Conservation (phyloP, 805 yeast genomes). For the Ogataea zsoltii region DNA sequence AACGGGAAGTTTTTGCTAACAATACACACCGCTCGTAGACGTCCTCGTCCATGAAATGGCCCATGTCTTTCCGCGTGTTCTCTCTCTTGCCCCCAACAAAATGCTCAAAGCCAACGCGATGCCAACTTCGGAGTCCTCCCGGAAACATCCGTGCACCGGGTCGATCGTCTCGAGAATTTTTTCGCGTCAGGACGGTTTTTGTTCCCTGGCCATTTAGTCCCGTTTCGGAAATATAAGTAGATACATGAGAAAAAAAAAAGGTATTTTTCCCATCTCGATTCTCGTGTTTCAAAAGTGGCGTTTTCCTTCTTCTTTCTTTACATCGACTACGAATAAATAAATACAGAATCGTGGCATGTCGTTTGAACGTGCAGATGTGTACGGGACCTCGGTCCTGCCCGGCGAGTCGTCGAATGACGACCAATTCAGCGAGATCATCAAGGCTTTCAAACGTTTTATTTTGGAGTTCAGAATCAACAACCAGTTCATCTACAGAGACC, state of each 20-base stretch:
- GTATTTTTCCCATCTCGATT: neutral
- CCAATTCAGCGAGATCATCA: conserved; percentile 65
- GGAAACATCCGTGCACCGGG: conserved; percentile 14
- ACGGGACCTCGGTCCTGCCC: conserved; percentile 81
- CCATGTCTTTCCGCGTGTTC: too few species aligned
- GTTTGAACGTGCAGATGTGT: conserved; percentile 70
- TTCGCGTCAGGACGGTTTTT: conserved; percentile 2
- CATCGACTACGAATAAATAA: neutral
- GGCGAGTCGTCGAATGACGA: conserved; percentile 71
- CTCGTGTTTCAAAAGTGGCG: conserved; percentile 1
- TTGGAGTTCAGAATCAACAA: conserved; percentile 83
- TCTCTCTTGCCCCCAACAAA: too few species aligned
- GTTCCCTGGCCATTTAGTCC: conserved; percentile 3
- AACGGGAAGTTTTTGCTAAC: too few species aligned
- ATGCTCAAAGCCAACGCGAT: too few species aligned
- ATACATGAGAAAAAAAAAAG: conserved; percentile 5
- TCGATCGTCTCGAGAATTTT: neutral
- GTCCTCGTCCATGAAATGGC: too few species aligned
- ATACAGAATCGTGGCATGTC: conserved; percentile 46
- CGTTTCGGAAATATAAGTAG: conserved; percentile 15
- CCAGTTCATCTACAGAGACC: conserved; percentile 86
- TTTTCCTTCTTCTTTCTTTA: conserved; percentile 1
- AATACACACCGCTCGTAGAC: too few species aligned
- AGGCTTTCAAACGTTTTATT: conserved; percentile 78
- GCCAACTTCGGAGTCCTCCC: too few species aligned